Evolutionary conservation across 2,329 filamentous ascomycete species (phyloP), one percentile per base, ranked within the genome.

Genomic region (Rutstroemia sp.): DNA sequence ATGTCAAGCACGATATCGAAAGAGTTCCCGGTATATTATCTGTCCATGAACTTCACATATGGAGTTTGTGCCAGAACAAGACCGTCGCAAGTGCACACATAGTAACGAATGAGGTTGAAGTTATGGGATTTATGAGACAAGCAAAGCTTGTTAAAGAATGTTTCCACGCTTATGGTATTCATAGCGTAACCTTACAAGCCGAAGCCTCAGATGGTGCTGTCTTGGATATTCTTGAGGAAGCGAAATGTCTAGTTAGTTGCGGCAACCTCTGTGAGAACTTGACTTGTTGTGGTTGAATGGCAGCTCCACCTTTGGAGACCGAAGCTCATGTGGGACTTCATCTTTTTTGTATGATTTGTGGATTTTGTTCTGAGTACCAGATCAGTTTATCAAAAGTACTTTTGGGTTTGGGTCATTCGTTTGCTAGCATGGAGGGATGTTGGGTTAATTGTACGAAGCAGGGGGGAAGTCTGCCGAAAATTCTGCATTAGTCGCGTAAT

Each of bases 11-110:
- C 58, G 86, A 90, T 61, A 73, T 91, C 1, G 83, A 88, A 66
- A 81, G 86, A 79, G 83, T 90, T 38, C 78, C 81, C 0, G 86
- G 86, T 0, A 77, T 90, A 18, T 69, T 80, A 19, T 83, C 83
- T 0, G 77, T 90, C 14, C 86, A 90, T 61, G 85, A 90, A 63
- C 74, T 91, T 16, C 86, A 89, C 62, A 80, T 90, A 59, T 91
- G 88, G 87, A 78, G 82, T 2, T 75, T 91, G 3, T 82, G 87
- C 65, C 86, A 92, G 70, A 76, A 77, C 52, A 89, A 88, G 65
- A 75, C 80, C 4, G 76, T 90, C 48, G 87, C 87, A 7, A 84
- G 84, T 0, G 86, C 83, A 1, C 87, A 90, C 65, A 73, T 91
- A 1, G 76, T 86, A 0, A 78, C 90, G 16, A 76, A 78, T 1